These are phyloP conservation scores for Heterobasidion occidentale DNA, from an alignment of 1,284 basidiomycete genomes.

Conservation along the genomic window DNA sequence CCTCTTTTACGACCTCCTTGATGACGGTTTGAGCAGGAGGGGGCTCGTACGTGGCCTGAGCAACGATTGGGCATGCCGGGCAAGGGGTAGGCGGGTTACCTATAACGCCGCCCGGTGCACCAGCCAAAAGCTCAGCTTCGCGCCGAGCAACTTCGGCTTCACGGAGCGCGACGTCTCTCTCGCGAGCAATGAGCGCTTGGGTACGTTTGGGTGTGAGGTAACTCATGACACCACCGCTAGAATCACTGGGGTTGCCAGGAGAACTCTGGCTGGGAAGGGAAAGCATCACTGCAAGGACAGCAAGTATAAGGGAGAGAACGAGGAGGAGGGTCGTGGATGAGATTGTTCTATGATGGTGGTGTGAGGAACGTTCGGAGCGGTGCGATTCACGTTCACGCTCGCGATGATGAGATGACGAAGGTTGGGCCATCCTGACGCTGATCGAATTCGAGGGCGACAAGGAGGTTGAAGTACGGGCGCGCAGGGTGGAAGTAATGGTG, in stretches of 20 bases:
- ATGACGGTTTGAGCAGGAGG: constrained; percentile 68
- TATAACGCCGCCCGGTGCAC: constrained; percentile 70
- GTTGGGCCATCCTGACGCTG: constrained; percentile 77
- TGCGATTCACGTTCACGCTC: constrained; percentile 23
- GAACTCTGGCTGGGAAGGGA: constrained; percentile 46
- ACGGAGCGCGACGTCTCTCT: constrained; percentile 65
- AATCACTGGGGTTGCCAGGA: constrained; percentile 26
- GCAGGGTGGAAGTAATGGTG: constrained; percentile 60
- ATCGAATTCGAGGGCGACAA: constrained; percentile 71
- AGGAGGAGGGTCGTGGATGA: constrained; percentile 82
- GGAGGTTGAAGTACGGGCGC: constrained; percentile 51
- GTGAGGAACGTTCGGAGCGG: constrained; percentile 36
- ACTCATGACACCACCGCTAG: constrained; percentile 51
- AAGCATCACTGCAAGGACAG: constrained; percentile 78
- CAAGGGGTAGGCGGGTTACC: constrained; percentile 41
- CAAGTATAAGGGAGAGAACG: constrained; percentile 73
- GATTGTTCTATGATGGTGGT: constrained; percentile 75
- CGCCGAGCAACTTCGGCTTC: constrained; percentile 80
- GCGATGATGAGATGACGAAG: constrained; percentile 73
- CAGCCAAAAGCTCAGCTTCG: constrained; percentile 73
- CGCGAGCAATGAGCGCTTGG: constrained; percentile 68
- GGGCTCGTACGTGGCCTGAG: constrained; percentile 35
- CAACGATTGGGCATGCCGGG: constrained; percentile 48
- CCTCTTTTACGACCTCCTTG: constrained; percentile 78
- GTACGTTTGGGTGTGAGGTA: constrained; percentile 74